Base-by-base conservation (phyloP, 192 early-diverging fungal genomes). In the Umbelopsis vinacea region DNA sequence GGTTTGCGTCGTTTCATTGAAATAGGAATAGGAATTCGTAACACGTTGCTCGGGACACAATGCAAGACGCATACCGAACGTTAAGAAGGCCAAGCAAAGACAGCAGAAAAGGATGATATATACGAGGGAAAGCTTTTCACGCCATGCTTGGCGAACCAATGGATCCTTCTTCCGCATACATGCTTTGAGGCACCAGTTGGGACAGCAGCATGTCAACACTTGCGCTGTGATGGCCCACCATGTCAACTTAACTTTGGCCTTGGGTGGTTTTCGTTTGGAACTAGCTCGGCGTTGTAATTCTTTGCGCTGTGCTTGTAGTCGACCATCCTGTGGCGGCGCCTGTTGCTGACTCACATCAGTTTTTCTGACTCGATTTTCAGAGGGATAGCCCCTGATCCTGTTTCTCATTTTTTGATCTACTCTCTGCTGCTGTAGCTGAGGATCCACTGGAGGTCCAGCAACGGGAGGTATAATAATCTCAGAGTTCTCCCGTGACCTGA, bases 71-170 rank as follows among this genome's bases (percentile, higher is more conserved):
- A 68, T 22, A 21, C 67, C 67, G 21, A 68, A 68, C 0, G 67
- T 68, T 14, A 68, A 14, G 22, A 68, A 68, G 23, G 67, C 67
- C 45, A 68, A n/a, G 24, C 67, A 68, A 47, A 76, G 85, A 67
- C 91, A 94, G 72, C 91, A 75, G 37, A 93, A 76, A 46, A 89
- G 81, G 60, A 97, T 95, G 70, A 96, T 78, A 66, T 93, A 74
- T 74, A 91, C 92, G 19, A 97, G 84, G 8, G 89, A 78, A 1
- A 91, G 80, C 82, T 97, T 95, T 77, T 97, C 95, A 52, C 95
- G 83, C 93, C 93, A 96, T 19, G 95, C 95, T 90, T 93, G 93
- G 50, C 89, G 92, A 45, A 96, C 85, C 22, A 47, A 10, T 22
- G 40, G 40, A 8, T 68, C 46, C 45, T 47, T 68, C 35, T 68